Percentiles rank a stretch among this genome's conserved stretches.
These are phyloP conservation scores for Verruconis gallopava DNA, from an alignment of 2,329 filamentous ascomycete species.

Conservation along the genomic window DNA sequence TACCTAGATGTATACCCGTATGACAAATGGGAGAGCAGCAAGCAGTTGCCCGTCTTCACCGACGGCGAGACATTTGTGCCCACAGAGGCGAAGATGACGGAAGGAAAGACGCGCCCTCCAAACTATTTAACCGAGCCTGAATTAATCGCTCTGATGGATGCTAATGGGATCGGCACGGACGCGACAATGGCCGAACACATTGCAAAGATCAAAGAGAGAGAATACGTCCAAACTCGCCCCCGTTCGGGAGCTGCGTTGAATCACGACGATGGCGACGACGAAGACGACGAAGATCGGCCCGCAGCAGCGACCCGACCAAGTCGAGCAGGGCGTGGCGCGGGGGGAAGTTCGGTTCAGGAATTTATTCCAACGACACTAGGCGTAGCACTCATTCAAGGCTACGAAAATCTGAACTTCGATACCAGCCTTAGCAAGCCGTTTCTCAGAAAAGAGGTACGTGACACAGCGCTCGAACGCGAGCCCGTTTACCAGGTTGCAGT, in stretches of 20 bases:
- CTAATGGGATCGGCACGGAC: constrained; percentile 95
- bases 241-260: constrained; percentile 22
- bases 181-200: constrained; percentile 99
- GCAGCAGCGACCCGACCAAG: constrained; percentile 20
- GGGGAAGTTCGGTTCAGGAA: constrained; percentile 49
- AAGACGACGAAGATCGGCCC: constrained; percentile 26
- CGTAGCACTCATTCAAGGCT: constrained; percentile 83
- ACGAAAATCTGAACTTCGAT: constrained; percentile 86
- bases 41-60: constrained; percentile 65
- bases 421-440: constrained; percentile 92
- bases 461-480: neutral
- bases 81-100: constrained; percentile 73
- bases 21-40: constrained; percentile 87
- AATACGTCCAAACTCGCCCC: constrained; percentile 63
- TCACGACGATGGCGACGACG: constrained; percentile 20
- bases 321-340: constrained; percentile 25
- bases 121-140: constrained; percentile 89
- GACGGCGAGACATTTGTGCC: constrained; percentile 76
- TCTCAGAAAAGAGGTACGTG: constrained; percentile 63
- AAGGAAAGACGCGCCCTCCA: constrained; percentile 80
- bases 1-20: constrained; percentile 94
- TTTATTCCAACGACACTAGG: constrained; percentile 90
- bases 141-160: constrained; percentile 92
- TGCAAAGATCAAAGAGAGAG: constrained; percentile 78
- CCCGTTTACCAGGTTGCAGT: neutral